Percentiles rank a stretch among this genome's conserved stretches.
Conservation (phyloP, 495 filamentous ascomycete genomes). For the Penicillium flavigenum region DNA sequence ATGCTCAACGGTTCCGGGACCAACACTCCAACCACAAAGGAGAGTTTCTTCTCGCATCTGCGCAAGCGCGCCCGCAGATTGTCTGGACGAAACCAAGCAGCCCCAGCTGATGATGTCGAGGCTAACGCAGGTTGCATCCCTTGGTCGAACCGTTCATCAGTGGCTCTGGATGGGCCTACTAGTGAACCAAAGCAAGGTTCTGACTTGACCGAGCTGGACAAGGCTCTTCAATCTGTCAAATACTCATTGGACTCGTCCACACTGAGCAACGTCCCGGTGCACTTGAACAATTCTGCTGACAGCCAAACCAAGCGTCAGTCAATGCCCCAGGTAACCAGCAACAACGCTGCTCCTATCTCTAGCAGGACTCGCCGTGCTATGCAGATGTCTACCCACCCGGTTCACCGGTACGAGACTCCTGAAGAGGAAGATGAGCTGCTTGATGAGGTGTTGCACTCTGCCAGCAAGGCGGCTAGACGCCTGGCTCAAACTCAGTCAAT, state of each 20-base stretch:
- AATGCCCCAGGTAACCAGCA: slow-evolving; percentile 61
- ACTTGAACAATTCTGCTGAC: slow-evolving; percentile 47
- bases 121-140: slow-evolving; percentile 88
- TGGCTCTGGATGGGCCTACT: slow-evolving; percentile 67
- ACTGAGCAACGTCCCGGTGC: slow-evolving; percentile 49
- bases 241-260: slow-evolving; percentile 58
- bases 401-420: slow-evolving; percentile 84
- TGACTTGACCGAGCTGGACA: slow-evolving; percentile 67
- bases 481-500: slow-evolving; percentile 50
- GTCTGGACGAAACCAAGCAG: slow-evolving; percentile 81
- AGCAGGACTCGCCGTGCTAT: slow-evolving; percentile 81
- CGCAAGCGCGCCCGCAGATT: slow-evolving; percentile 90
- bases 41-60: slow-evolving; percentile 96
- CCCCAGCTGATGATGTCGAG: slow-evolving; percentile 81
- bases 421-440: slow-evolving; percentile 96
- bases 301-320: slow-evolving; percentile 67
- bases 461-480: slow-evolving; percentile 54
- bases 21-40: slow-evolving; percentile 66
- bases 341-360: slow-evolving; percentile 63
- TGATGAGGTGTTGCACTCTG: slow-evolving; percentile 71
- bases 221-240: slow-evolving; percentile 69
- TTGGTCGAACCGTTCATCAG: slow-evolving; percentile 82
- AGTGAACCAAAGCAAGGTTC: slow-evolving; percentile 53
- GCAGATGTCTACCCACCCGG: slow-evolving; percentile 69
- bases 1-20: slow-evolving; percentile 79